These are phyloP conservation scores for Onygena corvina DNA, from an alignment of 2,329 filamentous ascomycete genomes.

Conservation along the genomic window DNA sequence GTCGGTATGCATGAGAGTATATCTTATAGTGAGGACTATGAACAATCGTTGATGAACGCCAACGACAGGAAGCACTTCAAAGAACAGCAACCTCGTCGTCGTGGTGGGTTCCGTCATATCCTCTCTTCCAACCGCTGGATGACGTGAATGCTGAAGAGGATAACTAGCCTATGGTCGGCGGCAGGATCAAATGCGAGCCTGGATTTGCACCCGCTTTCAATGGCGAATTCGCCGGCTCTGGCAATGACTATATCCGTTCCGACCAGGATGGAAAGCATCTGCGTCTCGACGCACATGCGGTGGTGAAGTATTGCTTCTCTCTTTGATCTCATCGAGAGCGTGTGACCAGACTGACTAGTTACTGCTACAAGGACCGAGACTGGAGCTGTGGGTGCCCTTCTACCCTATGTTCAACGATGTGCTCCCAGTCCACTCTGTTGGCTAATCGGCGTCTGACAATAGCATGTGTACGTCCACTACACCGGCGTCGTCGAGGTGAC, in stretches of 20 bases:
- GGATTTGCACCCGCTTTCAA: conserved; percentile 29
- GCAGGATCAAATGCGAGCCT: conserved; percentile 27
- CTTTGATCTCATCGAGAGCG: not conserved
- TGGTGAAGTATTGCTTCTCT: conserved; percentile 25
- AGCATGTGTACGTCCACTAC: conserved; percentile 30
- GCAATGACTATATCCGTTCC: conserved; percentile 34
- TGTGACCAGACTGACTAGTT: not conserved
- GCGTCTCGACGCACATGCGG: conserved; percentile 31
- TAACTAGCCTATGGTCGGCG: conserved; percentile 28
- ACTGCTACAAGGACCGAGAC: conserved; percentile 22
- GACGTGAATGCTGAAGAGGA: not conserved
- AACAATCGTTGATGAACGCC: not conserved
- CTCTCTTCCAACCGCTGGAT: not conserved
- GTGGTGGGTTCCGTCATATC: conserved; percentile 22
- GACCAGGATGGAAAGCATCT: conserved; percentile 31
- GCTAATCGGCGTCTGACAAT: not conserved
- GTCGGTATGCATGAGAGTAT: conserved; percentile 22
- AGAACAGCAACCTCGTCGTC: conserved; percentile 27
- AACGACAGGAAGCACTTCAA: conserved; percentile 26
- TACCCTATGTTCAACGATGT: no score
- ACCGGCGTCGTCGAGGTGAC: conserved; percentile 30
- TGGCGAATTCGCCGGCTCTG: conserved; percentile 27
- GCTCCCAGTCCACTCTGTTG: conserved; percentile 19
- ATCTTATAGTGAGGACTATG: not conserved
- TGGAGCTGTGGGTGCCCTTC: conserved; percentile 21